These are phyloP conservation scores for Lentinula boryana DNA, from an alignment of 768 basidiomycete genomes.

Conservation along the genomic window DNA sequence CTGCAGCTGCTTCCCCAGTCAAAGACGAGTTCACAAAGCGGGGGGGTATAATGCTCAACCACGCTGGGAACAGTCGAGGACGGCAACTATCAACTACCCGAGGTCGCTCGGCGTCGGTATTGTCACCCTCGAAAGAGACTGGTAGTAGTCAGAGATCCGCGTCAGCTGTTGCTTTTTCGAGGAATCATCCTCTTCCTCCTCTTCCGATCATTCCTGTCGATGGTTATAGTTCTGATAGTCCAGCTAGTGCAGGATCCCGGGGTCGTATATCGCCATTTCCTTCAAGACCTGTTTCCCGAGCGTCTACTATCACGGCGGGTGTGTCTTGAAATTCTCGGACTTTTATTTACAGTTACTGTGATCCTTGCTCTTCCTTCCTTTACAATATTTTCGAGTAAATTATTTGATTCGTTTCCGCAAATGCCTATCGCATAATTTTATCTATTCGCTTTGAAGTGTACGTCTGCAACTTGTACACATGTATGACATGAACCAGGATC, in stretches of 20 bases:
- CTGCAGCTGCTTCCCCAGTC: neutral
- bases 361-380: neutral
- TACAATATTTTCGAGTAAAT: neutral
- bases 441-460: neutral
- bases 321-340: neutral
- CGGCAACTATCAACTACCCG: neutral
- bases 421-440: neutral
- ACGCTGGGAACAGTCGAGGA: neutral
- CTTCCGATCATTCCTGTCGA: neutral
- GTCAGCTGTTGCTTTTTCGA: neutral
- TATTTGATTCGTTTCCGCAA: neutral
- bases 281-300: slow-evolving; percentile 2
- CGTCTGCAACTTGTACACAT: neutral
- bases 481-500: neutral
- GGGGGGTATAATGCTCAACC: neutral
- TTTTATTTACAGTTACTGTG: neutral
- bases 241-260: neutral
- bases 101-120: neutral
- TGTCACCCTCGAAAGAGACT: neutral
- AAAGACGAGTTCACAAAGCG: neutral
- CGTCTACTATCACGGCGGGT: neutral
- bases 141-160: neutral
- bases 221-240: neutral
- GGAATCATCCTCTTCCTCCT: neutral
- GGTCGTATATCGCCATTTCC: slow-evolving; percentile 3